Evolutionary conservation across 495 filamentous ascomycete genomes (phyloP).

Genomic region (Hypoxylon trugodes): DNA sequence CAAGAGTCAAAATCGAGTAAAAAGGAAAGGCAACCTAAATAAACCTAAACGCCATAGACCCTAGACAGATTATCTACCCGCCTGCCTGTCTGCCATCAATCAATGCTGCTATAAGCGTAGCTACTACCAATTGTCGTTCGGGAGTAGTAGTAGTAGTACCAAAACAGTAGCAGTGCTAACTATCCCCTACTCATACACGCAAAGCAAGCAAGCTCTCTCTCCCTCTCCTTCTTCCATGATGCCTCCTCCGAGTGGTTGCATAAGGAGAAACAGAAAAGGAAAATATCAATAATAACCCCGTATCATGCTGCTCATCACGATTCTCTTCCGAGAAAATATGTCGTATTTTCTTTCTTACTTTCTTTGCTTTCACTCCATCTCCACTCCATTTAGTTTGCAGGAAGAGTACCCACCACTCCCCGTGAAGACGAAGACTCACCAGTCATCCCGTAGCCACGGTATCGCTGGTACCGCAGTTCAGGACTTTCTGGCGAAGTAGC

Average conservation of each 20-base stretch:
- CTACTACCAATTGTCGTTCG: no score
- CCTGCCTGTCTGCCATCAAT: no score
- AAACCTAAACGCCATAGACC: neutral
- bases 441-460: neutral
- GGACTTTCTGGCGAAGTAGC: neutral
- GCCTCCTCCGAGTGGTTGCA: neutral
- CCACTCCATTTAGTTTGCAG: no score
- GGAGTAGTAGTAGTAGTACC: no score
- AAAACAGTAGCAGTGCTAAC: no score
- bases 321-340: neutral
- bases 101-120: no score
- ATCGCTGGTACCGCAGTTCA: neutral
- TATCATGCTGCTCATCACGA: conserved; percentile 5
- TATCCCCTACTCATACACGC: conserved; percentile 14
- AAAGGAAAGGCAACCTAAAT: neutral
- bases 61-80: neutral
- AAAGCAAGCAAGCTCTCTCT: neutral
- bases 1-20: neutral
- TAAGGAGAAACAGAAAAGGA: neutral
- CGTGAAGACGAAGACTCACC: conserved; percentile 25
- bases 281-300: neutral
- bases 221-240: neutral
- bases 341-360: neutral
- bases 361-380: neutral
- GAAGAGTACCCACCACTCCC: no score